Evolutionary conservation across 2,329 filamentous ascomycete genomes (phyloP), one percentile per base, ranked within the genome.

Genomic region (Trichophyton verrucosum): DNA sequence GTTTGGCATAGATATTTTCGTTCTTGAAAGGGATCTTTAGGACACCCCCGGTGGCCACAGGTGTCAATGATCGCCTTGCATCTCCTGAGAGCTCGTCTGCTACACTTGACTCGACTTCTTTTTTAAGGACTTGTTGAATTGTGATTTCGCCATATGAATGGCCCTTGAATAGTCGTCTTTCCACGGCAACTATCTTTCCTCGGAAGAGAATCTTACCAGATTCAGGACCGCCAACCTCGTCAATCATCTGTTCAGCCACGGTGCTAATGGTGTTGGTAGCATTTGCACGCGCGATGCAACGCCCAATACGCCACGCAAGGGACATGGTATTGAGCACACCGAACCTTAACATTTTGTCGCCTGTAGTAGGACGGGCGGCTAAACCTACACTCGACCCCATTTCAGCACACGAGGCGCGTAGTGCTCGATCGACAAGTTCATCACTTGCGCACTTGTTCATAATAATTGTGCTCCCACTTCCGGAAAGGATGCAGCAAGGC

Each of bases 11-110:
- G 51, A 88, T 85, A 66, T 88, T 88, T 68, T 89, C 85, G 70
- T 88, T 88, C 73, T 87, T 87, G 75, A 88, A 88, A 0, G 85
- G 85, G 57, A 88, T 84, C 46, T 64, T 64, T 2, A 69, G 58
- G 15, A 60, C 53, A 1, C 63, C 63, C 8, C 63, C 63, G 11
- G 59, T 59, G 3, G 60, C 63, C 15, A 64, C 61, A 17, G 61
- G 61, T 13, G 2, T 36, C 17, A 3, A 65, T 44, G 72, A 65
- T 2, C 66, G 65, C 9, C n/a, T n/a, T 1, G 17, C 5, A 0
- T 44, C 36, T 17, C 66, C 64, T 30, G 64, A 60, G 8, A 58
- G 60, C 9, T 17, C 58, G 17, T 58, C 60, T 20, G n/a, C 58
- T 17, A 61, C 60, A 33, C 66, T 63, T 42, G 56, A 61, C 72